These are phyloP conservation scores for Trypethelium eluteriae DNA, from an alignment of 495 filamentous ascomycete genomes.

Conservation along the genomic window DNA sequence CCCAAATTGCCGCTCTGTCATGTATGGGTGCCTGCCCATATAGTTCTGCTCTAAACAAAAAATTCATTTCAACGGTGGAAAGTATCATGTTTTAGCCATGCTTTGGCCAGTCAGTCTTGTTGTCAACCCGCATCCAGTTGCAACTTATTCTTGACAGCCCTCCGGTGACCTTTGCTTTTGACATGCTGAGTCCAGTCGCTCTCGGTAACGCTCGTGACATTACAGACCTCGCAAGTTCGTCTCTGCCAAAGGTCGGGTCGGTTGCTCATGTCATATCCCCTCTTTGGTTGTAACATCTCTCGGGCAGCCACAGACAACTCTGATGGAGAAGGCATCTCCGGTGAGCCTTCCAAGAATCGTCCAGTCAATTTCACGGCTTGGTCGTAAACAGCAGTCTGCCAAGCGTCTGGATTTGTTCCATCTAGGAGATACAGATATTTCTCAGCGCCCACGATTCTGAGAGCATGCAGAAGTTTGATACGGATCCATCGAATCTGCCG, in stretches of 20 bases:
- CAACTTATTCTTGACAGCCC: conserved; percentile 16
- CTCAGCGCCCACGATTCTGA: conserved; percentile 46
- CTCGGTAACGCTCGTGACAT: conserved; percentile 58
- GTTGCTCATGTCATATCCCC: conserved; percentile 40
- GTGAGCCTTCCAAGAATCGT: conserved; percentile 48
- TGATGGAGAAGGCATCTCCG: conserved; percentile 50
- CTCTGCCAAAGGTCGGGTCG: conserved; percentile 44
- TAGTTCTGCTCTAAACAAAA: no score
- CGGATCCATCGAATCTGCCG: conserved; percentile 81
- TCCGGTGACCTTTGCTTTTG: conserved; percentile 45
- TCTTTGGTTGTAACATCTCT: conserved; percentile 48
- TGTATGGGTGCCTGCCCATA: no score
- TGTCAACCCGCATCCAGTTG: background rate
- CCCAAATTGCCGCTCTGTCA: no score
- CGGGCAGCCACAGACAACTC: conserved; percentile 54
- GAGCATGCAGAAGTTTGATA: conserved; percentile 62
- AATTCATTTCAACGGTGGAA: background rate
- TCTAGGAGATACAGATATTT: conserved; percentile 66
- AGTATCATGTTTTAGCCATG: background rate
- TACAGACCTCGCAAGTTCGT: conserved; percentile 63
- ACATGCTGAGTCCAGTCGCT: conserved; percentile 72
- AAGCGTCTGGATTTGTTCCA: conserved; percentile 54
- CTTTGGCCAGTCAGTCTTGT: background rate
- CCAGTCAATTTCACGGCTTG: conserved; percentile 56
- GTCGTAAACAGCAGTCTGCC: conserved; percentile 50